Evolutionary conservation across 2,329 filamentous ascomycete genomes (phyloP), one percentile per base, ranked within the genome.

Genomic region (Penicillium aurantiogriseum): DNA sequence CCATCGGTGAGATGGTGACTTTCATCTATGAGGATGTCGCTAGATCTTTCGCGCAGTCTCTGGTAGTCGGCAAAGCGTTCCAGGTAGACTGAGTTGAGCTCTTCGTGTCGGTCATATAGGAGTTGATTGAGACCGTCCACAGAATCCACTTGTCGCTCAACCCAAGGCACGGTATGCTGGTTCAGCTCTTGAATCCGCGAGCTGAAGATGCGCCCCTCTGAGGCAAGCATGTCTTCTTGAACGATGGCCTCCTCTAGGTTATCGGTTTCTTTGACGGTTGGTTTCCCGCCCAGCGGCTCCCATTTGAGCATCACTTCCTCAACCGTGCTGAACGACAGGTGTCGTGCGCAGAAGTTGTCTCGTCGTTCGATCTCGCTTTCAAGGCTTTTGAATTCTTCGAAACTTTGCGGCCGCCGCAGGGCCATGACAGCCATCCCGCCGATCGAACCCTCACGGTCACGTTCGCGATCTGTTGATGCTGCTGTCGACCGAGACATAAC

Each of bases 11-110:
- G 78, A 51, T 83, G 81, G 23, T 82, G 81, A 40, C 87, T 84
- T 74, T 95, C 89, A 47, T 88, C 85, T 0, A 82, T 81, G 10
- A 96, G 76, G 17, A 91, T 77, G 57, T 90, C 88, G 35, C 88
- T 84, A 1, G 88, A 87, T 57, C 83, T 82, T 56, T 88, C 82
- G 60, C 87, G 85, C 17, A 92, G 80, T 17, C 81, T 81, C 62
- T 89, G 84, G 64, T 90, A 91, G 17, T 85, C 83, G 43, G 91
- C 86, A n/a, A 85, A 79, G 21, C 88, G 83, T 51, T 89, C 85
- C 39, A 87, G 81, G 70, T 92, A 92, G 3, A 91, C 75, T 0
- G 77, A 74, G 52, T 89, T 84, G 3, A 94, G 77, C 35, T 87
- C 83, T 19, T 88, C 81, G 53, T 86, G 82, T 61, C 91, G 87